A percentile compares a stretch with the other conserved stretches of the same genome.
Evolutionary conservation across 495 filamentous ascomycete genomes (phyloP).

Genomic region (Penicillium verhagenii): DNA sequence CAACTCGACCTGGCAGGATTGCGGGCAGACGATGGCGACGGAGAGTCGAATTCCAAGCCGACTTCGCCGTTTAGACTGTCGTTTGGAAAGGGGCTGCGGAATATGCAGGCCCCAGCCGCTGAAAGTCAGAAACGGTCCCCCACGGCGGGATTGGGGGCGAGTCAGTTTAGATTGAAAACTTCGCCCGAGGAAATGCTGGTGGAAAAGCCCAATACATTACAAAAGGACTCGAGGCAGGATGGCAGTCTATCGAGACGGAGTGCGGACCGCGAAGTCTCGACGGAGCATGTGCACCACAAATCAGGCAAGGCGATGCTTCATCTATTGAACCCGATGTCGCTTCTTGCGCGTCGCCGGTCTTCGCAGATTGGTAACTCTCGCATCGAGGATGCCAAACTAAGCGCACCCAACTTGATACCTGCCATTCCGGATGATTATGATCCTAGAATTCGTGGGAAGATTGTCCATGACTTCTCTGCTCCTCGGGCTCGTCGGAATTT

Average conservation of each 20-base stretch:
- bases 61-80: constrained; percentile 40
- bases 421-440: constrained; percentile 73
- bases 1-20: constrained; percentile 23
- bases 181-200: constrained; percentile 31
- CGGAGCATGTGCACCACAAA: constrained; percentile 35
- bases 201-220: constrained; percentile 27
- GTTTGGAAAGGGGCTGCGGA: constrained; percentile 31
- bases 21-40: constrained; percentile 30
- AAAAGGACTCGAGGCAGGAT: constrained; percentile 31
- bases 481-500: constrained; percentile 64
- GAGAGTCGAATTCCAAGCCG: constrained; percentile 31
- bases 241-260: constrained; percentile 19
- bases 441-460: constrained; percentile 78
- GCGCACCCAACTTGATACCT: constrained; percentile 52
- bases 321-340: constrained; percentile 66
- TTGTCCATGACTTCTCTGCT: constrained; percentile 88
- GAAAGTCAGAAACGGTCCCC: constrained; percentile 33
- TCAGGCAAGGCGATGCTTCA: constrained; percentile 62
- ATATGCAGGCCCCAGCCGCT: constrained; percentile 16
- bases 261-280: constrained; percentile 32
- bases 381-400: constrained; percentile 48
- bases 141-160: constrained; percentile 23
- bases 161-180: constrained; percentile 36
- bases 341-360: constrained; percentile 59
- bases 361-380: constrained; percentile 44